These are phyloP conservation scores for Cryptococcus jaspeensis DNA, from an alignment of 1,284 basidiomycete genomes.

Conservation along the genomic window DNA sequence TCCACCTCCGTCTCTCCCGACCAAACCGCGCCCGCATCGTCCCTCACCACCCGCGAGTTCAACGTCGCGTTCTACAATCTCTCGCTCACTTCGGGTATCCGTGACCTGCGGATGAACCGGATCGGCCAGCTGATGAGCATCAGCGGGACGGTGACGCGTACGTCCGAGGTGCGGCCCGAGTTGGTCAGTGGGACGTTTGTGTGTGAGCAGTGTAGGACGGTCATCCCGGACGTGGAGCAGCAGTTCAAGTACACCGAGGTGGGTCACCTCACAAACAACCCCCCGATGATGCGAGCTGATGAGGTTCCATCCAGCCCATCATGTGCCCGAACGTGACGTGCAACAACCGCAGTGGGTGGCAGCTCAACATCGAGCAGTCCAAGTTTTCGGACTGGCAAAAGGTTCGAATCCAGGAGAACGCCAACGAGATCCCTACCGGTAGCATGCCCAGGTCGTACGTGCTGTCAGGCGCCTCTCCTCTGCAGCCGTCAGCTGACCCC, in stretches of 20 bases:
- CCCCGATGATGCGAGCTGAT: neutral
- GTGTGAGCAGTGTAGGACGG: slow-evolving; percentile 81
- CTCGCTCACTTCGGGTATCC: slow-evolving; percentile 90
- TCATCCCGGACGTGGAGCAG: slow-evolving; percentile 94
- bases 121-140: slow-evolving; percentile 93
- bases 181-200: slow-evolving; percentile 89
- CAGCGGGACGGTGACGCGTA: slow-evolving; percentile 94
- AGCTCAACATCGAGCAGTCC: slow-evolving; percentile 91
- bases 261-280: slow-evolving; percentile 13
- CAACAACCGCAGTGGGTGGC: slow-evolving; percentile 86
- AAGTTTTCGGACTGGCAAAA: slow-evolving; percentile 99
- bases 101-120: slow-evolving; percentile 88
- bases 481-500: neutral
- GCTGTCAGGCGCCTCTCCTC: neutral
- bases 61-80: slow-evolving; percentile 93
- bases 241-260: slow-evolving; percentile 99
- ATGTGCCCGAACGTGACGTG: slow-evolving; percentile 92
- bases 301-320: slow-evolving; percentile 62
- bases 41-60: slow-evolving; percentile 90
- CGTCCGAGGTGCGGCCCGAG: slow-evolving; percentile 96
- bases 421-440: slow-evolving; percentile 97
- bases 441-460: slow-evolving; percentile 81
- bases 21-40: slow-evolving; percentile 59
- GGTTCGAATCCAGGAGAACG: slow-evolving; percentile 97
- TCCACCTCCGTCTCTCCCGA: slow-evolving; percentile 59